Evolutionary conservation across 2,329 filamentous ascomycete genomes (phyloP), one percentile per base, ranked within the genome.

Genomic region (Penicillium sp.): DNA sequence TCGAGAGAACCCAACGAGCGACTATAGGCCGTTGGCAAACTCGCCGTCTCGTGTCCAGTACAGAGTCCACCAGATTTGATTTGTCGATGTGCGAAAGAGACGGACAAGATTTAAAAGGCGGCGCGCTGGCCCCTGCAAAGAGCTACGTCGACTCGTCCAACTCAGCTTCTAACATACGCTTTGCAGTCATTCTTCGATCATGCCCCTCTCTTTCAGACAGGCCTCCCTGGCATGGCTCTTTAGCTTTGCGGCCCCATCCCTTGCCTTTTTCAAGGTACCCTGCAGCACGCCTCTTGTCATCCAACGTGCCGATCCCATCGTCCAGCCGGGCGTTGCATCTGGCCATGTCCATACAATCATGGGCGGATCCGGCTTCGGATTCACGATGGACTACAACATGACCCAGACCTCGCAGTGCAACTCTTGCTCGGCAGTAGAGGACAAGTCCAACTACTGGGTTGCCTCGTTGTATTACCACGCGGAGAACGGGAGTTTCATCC

Each of bases 371-470:
- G 88, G 81, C 68, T 93, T 93, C 70, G 81, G 84, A 65, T 79
- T 86, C 66, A 82, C 77, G 57, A 87, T 89, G 72, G 86, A 83
- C 48, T 90, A 87, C 69, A 81, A 86, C 60, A 81, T 85, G 50
- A 82, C 91, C 30, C 75, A 79, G n/a, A 73, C 82, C 58, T 91
- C 89, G 35, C 83, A 84, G 29, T 94, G 91, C 82, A 90, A 87
- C 53, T 91, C 88, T 38, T 90, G 91, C 74, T 83, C 84, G 64
- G 82, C 91, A 72, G 86, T 84, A 69, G 86, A 85, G 59, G 90
- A 93, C 77, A 82, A 87, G 73, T 90, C 86, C 68, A 90, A 90
- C 76, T 93, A 94, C 81, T 93, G 91, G 91, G 87, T 88, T 59
- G 90, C 91, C 1, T 81, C 82, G 30, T 79, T 93, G 3, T 93